Conservation (phyloP, 345 rosid genomes). For the Citrus cavaleriei region DNA sequence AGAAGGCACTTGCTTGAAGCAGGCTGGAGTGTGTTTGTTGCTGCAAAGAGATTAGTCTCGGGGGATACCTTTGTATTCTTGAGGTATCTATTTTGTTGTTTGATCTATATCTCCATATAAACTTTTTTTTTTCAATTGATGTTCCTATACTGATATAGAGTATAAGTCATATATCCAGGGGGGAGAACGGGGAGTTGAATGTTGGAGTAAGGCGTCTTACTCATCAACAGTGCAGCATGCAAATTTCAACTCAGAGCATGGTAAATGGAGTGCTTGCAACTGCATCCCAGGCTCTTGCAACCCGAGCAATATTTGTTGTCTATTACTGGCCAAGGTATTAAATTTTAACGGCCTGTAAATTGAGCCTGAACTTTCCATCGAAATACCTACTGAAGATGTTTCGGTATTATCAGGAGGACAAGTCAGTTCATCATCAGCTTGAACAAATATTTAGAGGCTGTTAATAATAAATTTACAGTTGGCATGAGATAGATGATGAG, state of each 20-base stretch:
- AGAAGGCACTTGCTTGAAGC: constrained; percentile 89
- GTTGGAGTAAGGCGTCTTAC: constrained; percentile 78
- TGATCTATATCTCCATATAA: not conserved
- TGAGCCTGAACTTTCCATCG: not conserved
- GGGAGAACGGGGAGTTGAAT: constrained; percentile 62
- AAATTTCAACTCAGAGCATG: constrained; percentile 95
- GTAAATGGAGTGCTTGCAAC: constrained; percentile 92
- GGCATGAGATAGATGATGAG: constrained; percentile 92
- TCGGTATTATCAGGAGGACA: constrained; percentile 42
- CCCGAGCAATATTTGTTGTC: constrained; percentile 68
- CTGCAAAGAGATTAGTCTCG: constrained; percentile 78
- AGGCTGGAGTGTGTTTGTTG: constrained; percentile 95
- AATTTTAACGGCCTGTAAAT: not conserved
- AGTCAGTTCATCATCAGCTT: constrained; percentile 82
- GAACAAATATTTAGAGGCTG: constrained; percentile 72
- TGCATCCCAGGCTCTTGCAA: constrained; percentile 73
- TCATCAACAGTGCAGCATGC: constrained; percentile 66
- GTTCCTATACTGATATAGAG: not conserved
- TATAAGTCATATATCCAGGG: constrained; percentile 32
- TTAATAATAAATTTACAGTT: constrained; percentile 54
- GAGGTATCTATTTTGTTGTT: constrained; percentile 40
- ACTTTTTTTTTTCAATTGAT: not conserved
- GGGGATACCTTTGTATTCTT: constrained; percentile 89
- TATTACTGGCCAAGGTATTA: constrained; percentile 84
- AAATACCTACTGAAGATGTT: constrained; percentile 11